Evolutionary conservation across 2,329 filamentous ascomycete species (phyloP).

Genomic region (Chaetomium sp.): DNA sequence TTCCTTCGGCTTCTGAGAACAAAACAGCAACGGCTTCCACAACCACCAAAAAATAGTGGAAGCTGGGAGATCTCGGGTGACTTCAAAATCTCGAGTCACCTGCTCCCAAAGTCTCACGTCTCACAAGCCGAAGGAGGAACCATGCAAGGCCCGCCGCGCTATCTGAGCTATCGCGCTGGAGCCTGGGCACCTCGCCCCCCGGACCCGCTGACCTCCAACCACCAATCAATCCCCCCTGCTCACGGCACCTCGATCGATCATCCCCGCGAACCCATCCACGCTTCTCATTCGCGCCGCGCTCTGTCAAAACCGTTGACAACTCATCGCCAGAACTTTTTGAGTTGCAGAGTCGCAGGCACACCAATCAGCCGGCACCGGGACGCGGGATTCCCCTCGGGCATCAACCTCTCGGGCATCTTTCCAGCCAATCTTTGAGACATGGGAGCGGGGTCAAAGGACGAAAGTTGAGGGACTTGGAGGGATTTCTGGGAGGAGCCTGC

Average conservation of each 20-base stretch:
- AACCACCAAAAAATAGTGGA: neutral
- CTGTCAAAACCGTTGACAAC: constrained; percentile 20
- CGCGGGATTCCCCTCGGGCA: constrained; percentile 23
- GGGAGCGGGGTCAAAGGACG: constrained; percentile 24
- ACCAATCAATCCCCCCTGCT: constrained; percentile 18
- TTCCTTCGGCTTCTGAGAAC: constrained; percentile 9
- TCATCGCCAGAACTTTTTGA: constrained; percentile 20
- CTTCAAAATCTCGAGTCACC: constrained; percentile 21
- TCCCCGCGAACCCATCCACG: constrained; percentile 9
- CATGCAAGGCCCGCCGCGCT: neutral
- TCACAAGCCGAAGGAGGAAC: constrained; percentile 1
- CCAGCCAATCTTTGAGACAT: constrained; percentile 1
- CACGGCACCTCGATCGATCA: constrained; percentile 18
- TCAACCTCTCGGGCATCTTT: constrained; percentile 18
- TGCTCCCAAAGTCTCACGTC: constrained; percentile 8
- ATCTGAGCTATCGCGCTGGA: constrained; percentile 15
- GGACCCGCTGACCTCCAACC: neutral
- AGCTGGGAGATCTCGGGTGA: constrained; percentile 15
- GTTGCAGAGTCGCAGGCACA: constrained; percentile 26
- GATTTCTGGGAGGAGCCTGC: neutral
- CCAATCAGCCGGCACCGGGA: constrained; percentile 25
- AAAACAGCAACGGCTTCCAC: neutral
- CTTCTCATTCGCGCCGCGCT: constrained; percentile 27
- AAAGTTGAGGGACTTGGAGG: neutral
- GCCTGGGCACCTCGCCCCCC: constrained; percentile 1